Conservation (phyloP, 345 rosid genomes). For the Sonneratia alba region DNA sequence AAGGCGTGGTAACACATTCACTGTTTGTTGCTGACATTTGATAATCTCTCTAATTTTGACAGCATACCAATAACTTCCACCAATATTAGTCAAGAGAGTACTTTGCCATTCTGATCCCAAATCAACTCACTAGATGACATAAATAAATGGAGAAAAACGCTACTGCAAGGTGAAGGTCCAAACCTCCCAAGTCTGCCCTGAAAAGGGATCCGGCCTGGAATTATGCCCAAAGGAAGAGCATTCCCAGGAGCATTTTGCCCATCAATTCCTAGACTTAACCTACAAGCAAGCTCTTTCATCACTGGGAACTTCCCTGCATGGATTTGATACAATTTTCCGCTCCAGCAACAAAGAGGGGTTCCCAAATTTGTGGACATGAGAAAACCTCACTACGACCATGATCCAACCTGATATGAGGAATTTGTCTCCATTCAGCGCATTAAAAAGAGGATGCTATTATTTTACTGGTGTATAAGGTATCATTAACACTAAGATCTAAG, state of each 20-base stretch:
- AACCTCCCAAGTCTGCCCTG: slow-evolving; percentile 85
- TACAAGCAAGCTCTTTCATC: slow-evolving; percentile 80
- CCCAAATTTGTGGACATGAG: slow-evolving; percentile 85
- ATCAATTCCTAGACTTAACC: slow-evolving; percentile 51
- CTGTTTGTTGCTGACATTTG: background rate
- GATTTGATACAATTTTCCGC: slow-evolving; percentile 44
- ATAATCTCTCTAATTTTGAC: background rate
- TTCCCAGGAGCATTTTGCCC: slow-evolving; percentile 42
- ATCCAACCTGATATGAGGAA: slow-evolving; percentile 71
- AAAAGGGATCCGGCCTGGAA: slow-evolving; percentile 48
- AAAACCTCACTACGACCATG: slow-evolving; percentile 89
- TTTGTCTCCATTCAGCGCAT: slow-evolving; percentile 3
- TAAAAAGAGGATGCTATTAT: background rate
- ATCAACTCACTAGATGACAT: no score
- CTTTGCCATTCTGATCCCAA: background rate
- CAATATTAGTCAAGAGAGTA: background rate
- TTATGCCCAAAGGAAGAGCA: slow-evolving; percentile 48
- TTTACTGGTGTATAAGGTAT: background rate
- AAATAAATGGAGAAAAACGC: background rate
- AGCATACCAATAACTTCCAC: background rate
- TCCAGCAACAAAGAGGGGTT: slow-evolving; percentile 68
- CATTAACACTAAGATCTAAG: slow-evolving; percentile 85
- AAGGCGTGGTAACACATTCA: background rate
- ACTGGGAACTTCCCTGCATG: slow-evolving; percentile 37
- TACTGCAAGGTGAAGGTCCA: slow-evolving; percentile 11